Conservation (phyloP, 352 stramenopile genomes). For the Globisporangium nagaii region DNA sequence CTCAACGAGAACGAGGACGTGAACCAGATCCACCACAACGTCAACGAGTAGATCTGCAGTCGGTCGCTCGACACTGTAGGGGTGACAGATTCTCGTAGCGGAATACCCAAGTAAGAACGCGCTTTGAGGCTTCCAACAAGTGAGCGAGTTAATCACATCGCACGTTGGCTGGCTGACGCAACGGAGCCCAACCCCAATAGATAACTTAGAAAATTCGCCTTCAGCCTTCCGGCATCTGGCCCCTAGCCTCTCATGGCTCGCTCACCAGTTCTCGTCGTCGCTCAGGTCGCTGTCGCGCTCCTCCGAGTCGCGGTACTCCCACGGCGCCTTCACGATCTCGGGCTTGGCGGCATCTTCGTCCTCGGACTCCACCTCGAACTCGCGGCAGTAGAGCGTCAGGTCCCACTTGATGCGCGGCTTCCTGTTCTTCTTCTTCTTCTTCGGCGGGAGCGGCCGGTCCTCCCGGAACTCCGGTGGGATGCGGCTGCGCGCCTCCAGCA, state of each 20-base stretch:
- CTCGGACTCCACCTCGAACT: slow-evolving; percentile 61
- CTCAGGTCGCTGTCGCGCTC: slow-evolving; percentile 28
- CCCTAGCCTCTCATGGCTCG: not conserved
- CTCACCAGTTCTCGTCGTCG: slow-evolving; percentile 21
- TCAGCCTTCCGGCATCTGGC: not conserved
- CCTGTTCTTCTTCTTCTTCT: slow-evolving; percentile 32
- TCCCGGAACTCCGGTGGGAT: slow-evolving; percentile 58
- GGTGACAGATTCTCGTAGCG: too few species aligned
- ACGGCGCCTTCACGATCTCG: slow-evolving; percentile 14
- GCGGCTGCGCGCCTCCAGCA: slow-evolving; percentile 42
- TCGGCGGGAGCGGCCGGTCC: slow-evolving; percentile 24
- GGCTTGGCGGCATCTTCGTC: slow-evolving; percentile 30
- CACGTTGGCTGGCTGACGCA: not conserved
- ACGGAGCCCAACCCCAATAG: not conserved
- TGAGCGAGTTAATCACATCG: too few species aligned
- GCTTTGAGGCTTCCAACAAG: not conserved
- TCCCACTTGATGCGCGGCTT: slow-evolving; percentile 43
- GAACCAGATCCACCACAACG: slow-evolving; percentile 78
- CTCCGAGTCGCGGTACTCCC: slow-evolving; percentile 11
- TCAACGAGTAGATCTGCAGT: slow-evolving; percentile 78
- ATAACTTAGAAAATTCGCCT: not conserved
- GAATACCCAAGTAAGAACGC: not conserved
- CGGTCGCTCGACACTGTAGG: too few species aligned
- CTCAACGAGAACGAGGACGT: slow-evolving; percentile 80
- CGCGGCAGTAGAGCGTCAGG: slow-evolving; percentile 28